These are phyloP conservation scores for Fomitopsis betulina DNA, from an alignment of 1,284 basidiomycete species.

Conservation along the genomic window DNA sequence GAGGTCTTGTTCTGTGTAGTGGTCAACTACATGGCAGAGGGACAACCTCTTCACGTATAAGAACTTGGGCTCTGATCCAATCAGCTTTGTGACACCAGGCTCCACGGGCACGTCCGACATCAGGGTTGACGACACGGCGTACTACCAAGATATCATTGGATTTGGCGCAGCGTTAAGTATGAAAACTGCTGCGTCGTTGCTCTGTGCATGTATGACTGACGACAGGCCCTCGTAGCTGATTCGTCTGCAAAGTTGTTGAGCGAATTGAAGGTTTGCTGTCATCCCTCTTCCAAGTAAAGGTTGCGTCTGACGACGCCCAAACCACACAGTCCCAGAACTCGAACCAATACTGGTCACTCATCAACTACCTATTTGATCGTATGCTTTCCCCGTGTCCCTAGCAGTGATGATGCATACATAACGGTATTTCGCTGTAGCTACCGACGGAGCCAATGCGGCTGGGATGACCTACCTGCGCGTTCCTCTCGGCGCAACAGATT, in stretches of 20 bases:
- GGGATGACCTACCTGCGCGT: slow-evolving; percentile 47
- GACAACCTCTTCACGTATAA: slow-evolving; percentile 30
- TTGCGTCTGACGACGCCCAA: neutral
- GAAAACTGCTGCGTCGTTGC: neutral
- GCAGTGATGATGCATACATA: slow-evolving; percentile 4
- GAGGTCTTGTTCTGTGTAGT: slow-evolving; percentile 21
- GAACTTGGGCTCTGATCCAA: slow-evolving; percentile 25
- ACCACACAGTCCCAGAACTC: slow-evolving; percentile 33
- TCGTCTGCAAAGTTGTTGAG: slow-evolving; percentile 42
- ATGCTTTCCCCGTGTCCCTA: neutral
- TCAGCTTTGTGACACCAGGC: slow-evolving; percentile 37
- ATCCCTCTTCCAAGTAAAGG: neutral
- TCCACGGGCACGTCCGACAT: slow-evolving; percentile 40
- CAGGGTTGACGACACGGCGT: slow-evolving; percentile 33
- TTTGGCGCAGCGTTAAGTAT: slow-evolving; percentile 39
- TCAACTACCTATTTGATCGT: slow-evolving; percentile 44
- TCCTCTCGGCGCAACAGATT: slow-evolving; percentile 47
- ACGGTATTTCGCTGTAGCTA: slow-evolving; percentile 34
- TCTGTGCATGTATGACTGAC: too few relatives aligned
- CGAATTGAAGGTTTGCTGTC: slow-evolving; percentile 37
- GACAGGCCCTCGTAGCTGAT: slow-evolving; percentile 32
- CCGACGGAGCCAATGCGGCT: slow-evolving; percentile 40
- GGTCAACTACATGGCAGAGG: slow-evolving; percentile 34
- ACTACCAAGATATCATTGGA: slow-evolving; percentile 42
- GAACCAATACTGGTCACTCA: slow-evolving; percentile 38